Base-by-base conservation (phyloP, 2,329 filamentous ascomycete species). In the Chaetomium sp. region DNA sequence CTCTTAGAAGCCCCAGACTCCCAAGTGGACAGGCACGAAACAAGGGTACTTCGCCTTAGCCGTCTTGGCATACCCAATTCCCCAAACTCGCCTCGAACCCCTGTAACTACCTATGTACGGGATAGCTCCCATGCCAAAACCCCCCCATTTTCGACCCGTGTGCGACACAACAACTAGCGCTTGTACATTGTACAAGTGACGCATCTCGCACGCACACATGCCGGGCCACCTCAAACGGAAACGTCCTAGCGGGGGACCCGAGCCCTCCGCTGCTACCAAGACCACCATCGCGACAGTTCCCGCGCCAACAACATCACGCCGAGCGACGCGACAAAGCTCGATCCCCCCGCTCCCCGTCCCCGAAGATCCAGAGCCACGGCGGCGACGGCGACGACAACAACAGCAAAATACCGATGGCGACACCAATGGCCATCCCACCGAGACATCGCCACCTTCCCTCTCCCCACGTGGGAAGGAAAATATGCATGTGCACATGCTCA, bases 311-410 rank as follows among this genome's bases (percentile, higher is more conserved):
- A 45, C 62, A 49, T 69, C 74, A 65, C 75, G 74, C 63, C 74
- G 75, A 68, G 71, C 72, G 59, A 78, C 75, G 70, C 76, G 75
- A 62, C 74, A 74, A 57, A 70, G 74, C 10, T 75, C 76, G 59
- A 73, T 73, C 53, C 69, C 75, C 65, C 75, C 76, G 58, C 75
- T 73, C 51, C 70, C 74, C 38, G 72, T 75, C 56, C 73, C 71
- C 69, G 69, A 72, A 62, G 71, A 74, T 38, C 71, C 72, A 13
- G 70, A 71, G 60, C 73, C 71, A n/a, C 68, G 69, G 61, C 71
- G 72, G 8, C 71, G 72, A 16, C 68, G 69, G 49, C 70, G 70
- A 45, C 70, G 70, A 42, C 16, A 16, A 19, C 16, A n/a, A 42
- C 38, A 42, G n/a, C 38, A 12, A 10, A 10, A 12, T 8, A 54